A percentile compares a stretch with the other conserved stretches of the same genome.
Conservation (phyloP, 495 filamentous ascomycete species). For the Lophiostoma macrostomum region DNA sequence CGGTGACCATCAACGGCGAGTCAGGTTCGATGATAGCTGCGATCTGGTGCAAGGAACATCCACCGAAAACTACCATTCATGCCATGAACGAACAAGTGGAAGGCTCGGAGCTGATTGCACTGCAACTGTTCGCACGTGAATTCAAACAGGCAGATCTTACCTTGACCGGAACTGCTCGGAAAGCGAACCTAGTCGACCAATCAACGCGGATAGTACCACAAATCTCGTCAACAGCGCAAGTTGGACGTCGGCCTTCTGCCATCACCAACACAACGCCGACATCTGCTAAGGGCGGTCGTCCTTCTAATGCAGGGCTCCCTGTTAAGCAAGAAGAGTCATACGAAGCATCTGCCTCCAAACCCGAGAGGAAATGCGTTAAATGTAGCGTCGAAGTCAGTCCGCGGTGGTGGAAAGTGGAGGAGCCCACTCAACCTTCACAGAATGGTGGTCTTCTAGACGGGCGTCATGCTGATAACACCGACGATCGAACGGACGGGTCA, state of each 20-base stretch:
- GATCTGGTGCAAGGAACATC: constrained; percentile 88
- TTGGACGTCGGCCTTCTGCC: constrained; percentile 29
- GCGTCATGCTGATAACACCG: no score
- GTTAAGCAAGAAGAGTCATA: constrained; percentile 29
- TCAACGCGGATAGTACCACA: constrained; percentile 34
- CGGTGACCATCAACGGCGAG: constrained; percentile 71
- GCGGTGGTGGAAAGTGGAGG: constrained; percentile 52
- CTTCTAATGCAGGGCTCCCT: constrained; percentile 24
- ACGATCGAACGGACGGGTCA: no score
- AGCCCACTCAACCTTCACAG: constrained; percentile 1
- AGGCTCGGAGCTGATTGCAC: constrained; percentile 62
- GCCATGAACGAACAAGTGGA: constrained; percentile 69
- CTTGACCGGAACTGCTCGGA: constrained; percentile 85
- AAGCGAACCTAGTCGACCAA: constrained; percentile 66
- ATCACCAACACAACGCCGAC: constrained; percentile 32
- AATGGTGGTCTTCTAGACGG: background rate
- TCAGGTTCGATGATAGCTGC: constrained; percentile 71
- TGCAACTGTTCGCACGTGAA: constrained; percentile 80
- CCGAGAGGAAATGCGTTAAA: constrained; percentile 41
- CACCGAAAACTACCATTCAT: constrained; percentile 67
- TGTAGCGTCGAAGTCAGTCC: constrained; percentile 60
- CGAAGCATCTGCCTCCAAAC: constrained; percentile 10
- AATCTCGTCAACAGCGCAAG: background rate
- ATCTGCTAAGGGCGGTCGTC: constrained; percentile 20
- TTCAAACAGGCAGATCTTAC: constrained; percentile 94